A percentile compares a stretch with the other conserved stretches of the same genome.
These are phyloP conservation scores for Geotrichum bryndzae DNA, from an alignment of 1,139 yeast species.

Conservation along the genomic window DNA sequence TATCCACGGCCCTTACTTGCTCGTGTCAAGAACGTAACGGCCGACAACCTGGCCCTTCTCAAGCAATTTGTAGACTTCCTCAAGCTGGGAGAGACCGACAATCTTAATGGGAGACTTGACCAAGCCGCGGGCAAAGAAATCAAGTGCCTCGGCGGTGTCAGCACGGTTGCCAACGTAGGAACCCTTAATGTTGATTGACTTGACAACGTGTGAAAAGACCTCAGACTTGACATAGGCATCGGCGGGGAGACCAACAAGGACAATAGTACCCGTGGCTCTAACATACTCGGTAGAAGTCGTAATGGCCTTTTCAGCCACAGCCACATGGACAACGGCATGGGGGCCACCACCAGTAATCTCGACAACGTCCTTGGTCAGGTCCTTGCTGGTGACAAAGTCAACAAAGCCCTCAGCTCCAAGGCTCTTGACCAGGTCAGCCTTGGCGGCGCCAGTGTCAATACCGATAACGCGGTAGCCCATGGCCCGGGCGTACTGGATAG, in stretches of 20 bases:
- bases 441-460: constrained; percentile 68
- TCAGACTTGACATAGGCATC: constrained; percentile 57
- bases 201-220: constrained; percentile 61
- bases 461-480: constrained; percentile 75
- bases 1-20: constrained; percentile 30
- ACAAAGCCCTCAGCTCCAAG: constrained; percentile 68
- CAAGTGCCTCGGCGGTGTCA: constrained; percentile 71
- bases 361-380: constrained; percentile 46
- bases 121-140: constrained; percentile 63
- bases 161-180: constrained; percentile 79
- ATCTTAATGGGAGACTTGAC: constrained; percentile 62
- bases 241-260: constrained; percentile 75
- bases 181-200: constrained; percentile 60
- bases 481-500: constrained; percentile 75
- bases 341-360: constrained; percentile 68
- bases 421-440: constrained; percentile 48
- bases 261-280: constrained; percentile 71
- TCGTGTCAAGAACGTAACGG: constrained; percentile 60
- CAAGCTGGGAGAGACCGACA: constrained; percentile 58
- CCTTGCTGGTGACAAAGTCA: constrained; percentile 50
- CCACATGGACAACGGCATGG: constrained; percentile 74
- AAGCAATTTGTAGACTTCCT: constrained; percentile 58
- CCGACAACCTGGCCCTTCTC: constrained; percentile 67
- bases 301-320: constrained; percentile 70
- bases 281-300: constrained; percentile 62